phyloP scores from a whole-genome alignment of 1,284 basidiomycete species.

The Entoloma clypeatum region DNA sequence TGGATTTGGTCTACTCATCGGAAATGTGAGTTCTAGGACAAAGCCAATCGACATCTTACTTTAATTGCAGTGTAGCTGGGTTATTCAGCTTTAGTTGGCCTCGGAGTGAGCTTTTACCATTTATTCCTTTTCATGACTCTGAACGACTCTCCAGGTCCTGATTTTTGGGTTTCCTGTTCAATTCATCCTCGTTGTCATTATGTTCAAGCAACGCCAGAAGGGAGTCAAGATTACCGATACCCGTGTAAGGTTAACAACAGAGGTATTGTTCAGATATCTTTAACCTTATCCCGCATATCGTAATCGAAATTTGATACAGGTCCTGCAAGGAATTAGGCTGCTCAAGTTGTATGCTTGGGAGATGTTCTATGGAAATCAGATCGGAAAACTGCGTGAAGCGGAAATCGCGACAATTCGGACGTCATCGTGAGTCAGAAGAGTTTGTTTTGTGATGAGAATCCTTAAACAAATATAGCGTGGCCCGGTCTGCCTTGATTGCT shows the following conservation, averaged over 20 bases:
- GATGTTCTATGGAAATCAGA: constrained; percentile 54
- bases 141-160: constrained; percentile 36
- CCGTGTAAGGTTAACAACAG: constrained; percentile 61
- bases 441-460: not conserved
- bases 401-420: constrained; percentile 52
- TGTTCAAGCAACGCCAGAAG: constrained; percentile 62
- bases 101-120: constrained; percentile 46
- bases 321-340: constrained; percentile 60
- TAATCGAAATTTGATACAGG: constrained; percentile 26
- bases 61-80: constrained; percentile 45
- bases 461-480: constrained; percentile 32
- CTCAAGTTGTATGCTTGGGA: constrained; percentile 66
- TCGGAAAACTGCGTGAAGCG: constrained; percentile 44
- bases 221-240: constrained; percentile 74
- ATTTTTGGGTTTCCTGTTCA: constrained; percentile 63
- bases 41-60: not conserved
- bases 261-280: constrained; percentile 31
- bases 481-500: constrained; percentile 54
- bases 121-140: not conserved
- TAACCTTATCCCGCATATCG: not conserved
- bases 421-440: constrained; percentile 45
- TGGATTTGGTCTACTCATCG: constrained; percentile 63
- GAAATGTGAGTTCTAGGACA: constrained; percentile 38
- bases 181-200: constrained; percentile 53
- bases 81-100: constrained; percentile 66